Evolutionary conservation across 306 rosid genomes (phyloP).

Genomic region (Acacia acuminata): DNA sequence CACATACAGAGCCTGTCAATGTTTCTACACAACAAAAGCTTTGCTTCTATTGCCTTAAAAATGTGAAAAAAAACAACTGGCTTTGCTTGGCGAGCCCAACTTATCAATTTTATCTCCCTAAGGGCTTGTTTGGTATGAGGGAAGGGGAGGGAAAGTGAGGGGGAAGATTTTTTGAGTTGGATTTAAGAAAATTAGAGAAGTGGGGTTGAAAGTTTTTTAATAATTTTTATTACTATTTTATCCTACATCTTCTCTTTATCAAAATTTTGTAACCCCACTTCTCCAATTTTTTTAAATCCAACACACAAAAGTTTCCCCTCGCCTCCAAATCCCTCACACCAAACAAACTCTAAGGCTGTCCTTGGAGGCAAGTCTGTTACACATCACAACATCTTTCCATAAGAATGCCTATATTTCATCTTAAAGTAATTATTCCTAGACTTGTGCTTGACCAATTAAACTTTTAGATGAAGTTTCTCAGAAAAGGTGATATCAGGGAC

Average conservation of each 20-base stretch:
- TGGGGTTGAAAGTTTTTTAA: too few relatives aligned
- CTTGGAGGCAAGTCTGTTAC: not conserved
- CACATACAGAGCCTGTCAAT: constrained; percentile 1
- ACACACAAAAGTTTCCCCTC: too few relatives aligned
- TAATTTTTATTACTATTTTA: too few relatives aligned
- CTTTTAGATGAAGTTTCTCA: not conserved
- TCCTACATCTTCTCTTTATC: too few relatives aligned
- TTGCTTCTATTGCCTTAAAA: not conserved
- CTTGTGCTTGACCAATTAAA: not conserved
- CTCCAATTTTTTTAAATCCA: too few relatives aligned
- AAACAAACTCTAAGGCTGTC: not conserved
- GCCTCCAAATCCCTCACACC: too few relatives aligned
- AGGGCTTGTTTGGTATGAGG: too few relatives aligned
- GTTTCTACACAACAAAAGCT: constrained; percentile 11
- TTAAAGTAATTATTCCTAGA: not conserved
- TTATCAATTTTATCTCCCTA: not conserved
- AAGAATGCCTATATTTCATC: not conserved
- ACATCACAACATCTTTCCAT: not conserved
- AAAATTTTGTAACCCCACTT: too few relatives aligned
- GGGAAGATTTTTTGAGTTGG: too few relatives aligned
- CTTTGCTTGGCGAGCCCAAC: not conserved
- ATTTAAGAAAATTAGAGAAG: too few relatives aligned
- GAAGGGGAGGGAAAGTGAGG: too few relatives aligned
- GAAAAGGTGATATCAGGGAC: not conserved
- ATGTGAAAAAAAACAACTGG: too few relatives aligned